phyloP scores from a whole-genome alignment of 768 basidiomycete species.

The Pulveroboletus sp. region DNA sequence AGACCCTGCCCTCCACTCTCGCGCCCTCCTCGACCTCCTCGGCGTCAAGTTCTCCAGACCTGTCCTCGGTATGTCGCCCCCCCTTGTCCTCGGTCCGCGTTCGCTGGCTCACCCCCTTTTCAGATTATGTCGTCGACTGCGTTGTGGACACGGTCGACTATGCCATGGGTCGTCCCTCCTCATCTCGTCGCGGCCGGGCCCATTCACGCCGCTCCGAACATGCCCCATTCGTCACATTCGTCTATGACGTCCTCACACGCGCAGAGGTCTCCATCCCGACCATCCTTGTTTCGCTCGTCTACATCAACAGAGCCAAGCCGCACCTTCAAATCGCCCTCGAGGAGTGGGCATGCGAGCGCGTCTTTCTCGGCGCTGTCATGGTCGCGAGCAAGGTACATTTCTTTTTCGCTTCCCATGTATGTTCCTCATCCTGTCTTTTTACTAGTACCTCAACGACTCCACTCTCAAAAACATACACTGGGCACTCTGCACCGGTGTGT shows the following conservation, averaged over 20 bases:
- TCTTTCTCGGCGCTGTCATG: conserved; percentile 89
- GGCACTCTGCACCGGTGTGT: conserved; percentile 81
- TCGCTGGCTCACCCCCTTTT: background rate
- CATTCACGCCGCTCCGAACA: conserved; percentile 48
- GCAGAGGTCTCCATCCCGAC: conserved; percentile 73
- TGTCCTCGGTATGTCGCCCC: conserved; percentile 56
- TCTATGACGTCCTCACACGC: conserved; percentile 62
- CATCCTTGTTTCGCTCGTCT: conserved; percentile 68
- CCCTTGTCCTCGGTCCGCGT: background rate
- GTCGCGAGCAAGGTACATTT: conserved; percentile 72
- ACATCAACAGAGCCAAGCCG: conserved; percentile 73
- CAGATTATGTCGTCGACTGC: conserved; percentile 71
- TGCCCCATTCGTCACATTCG: conserved; percentile 61
- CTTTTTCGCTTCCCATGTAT: conserved; percentile 18
- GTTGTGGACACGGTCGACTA: conserved; percentile 74
- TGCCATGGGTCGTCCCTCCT: conserved; percentile 66
- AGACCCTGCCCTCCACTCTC: conserved; percentile 60
- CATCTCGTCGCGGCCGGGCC: conserved; percentile 49
- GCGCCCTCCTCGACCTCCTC: conserved; percentile 66
- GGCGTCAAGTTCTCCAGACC: conserved; percentile 59
- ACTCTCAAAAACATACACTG: conserved; percentile 90
- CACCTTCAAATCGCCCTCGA: conserved; percentile 80
- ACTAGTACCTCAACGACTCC: conserved; percentile 81
- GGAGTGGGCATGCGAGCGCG: conserved; percentile 86
- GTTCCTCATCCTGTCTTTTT: conserved; percentile 5